phyloP scores from a whole-genome alignment of 2,329 filamentous ascomycete genomes.

The Diaporthe vaccinii region DNA sequence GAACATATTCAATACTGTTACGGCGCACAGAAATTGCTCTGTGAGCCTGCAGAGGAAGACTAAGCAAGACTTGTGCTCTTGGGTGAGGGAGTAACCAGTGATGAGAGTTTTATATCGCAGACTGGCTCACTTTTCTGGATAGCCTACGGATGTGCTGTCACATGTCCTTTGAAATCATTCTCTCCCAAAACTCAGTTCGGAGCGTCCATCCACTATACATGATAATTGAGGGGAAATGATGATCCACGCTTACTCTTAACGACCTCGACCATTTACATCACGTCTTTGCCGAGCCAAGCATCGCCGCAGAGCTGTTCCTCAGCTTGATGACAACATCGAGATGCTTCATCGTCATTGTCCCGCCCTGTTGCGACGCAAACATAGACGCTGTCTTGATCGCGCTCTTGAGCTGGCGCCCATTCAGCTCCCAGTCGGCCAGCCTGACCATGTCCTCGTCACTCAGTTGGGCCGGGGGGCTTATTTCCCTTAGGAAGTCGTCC shows the following conservation, averaged over 20 bases:
- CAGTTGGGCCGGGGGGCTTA: not conserved
- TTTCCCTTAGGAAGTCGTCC: constrained; percentile 48
- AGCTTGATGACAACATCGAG: not conserved
- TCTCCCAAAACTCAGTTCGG: too few relatives aligned
- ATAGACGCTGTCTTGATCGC: constrained; percentile 50
- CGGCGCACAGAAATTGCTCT: not conserved
- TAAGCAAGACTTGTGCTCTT: not conserved
- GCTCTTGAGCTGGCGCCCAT: constrained; percentile 66
- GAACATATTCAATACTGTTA: not conserved
- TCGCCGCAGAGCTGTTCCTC: not conserved
- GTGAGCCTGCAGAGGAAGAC: not conserved
- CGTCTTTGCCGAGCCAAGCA: not conserved
- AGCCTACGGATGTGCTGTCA: too few relatives aligned
- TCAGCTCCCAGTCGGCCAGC: constrained; percentile 57
- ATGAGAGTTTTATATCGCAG: not conserved
- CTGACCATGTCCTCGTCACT: constrained; percentile 50
- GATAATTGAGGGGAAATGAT: too few relatives aligned
- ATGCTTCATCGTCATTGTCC: not conserved
- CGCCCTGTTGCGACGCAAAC: not conserved
- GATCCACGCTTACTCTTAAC: too few relatives aligned
- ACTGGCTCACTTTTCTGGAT: not conserved
- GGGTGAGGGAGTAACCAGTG: not conserved
- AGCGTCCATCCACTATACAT: too few relatives aligned
- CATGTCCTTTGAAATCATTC: too few relatives aligned
- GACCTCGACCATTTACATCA: not conserved